phyloP scores from a whole-genome alignment of 805 yeast species.

The Blastobotrys terrestris region DNA sequence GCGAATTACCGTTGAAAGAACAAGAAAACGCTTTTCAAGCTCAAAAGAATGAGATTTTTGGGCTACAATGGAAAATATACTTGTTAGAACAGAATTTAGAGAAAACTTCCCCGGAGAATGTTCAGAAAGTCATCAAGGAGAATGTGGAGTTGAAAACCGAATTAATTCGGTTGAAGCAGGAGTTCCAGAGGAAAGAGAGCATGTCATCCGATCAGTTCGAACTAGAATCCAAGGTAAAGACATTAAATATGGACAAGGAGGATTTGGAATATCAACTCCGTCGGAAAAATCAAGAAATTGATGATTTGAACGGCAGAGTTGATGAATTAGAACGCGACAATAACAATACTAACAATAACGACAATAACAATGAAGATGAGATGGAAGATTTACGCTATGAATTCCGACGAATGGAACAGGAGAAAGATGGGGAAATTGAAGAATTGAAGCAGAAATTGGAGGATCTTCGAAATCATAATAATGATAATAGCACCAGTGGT shows the following conservation, averaged over 20 bases:
- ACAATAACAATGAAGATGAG: slow-evolving; percentile 6
- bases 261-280: slow-evolving; percentile 20
- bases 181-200: slow-evolving; percentile 21
- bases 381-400: slow-evolving; percentile 7
- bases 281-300: slow-evolving; percentile 19
- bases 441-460: slow-evolving; percentile 1
- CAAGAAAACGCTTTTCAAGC: slow-evolving; percentile 17
- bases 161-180: slow-evolving; percentile 1
- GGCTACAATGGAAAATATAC: slow-evolving; percentile 17
- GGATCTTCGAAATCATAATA: not conserved
- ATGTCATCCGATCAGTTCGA: slow-evolving; percentile 10
- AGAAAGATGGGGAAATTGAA: slow-evolving; percentile 3
- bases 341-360: slow-evolving; percentile 5
- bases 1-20: slow-evolving; percentile 18
- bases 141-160: slow-evolving; percentile 26
- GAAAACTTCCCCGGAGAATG: slow-evolving; percentile 16
- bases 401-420: slow-evolving; percentile 4
- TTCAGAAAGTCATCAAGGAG: slow-evolving; percentile 21
- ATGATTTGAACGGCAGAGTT: slow-evolving; percentile 18
- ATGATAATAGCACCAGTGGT: not conserved
- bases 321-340: slow-evolving; percentile 19
- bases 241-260: slow-evolving; percentile 5
- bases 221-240: slow-evolving; percentile 18
- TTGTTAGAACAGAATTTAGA: slow-evolving; percentile 14
- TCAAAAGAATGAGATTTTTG: slow-evolving; percentile 18